Evolutionary conservation across 306 rosid species (phyloP).

Genomic region (Arachis hypogaea): DNA sequence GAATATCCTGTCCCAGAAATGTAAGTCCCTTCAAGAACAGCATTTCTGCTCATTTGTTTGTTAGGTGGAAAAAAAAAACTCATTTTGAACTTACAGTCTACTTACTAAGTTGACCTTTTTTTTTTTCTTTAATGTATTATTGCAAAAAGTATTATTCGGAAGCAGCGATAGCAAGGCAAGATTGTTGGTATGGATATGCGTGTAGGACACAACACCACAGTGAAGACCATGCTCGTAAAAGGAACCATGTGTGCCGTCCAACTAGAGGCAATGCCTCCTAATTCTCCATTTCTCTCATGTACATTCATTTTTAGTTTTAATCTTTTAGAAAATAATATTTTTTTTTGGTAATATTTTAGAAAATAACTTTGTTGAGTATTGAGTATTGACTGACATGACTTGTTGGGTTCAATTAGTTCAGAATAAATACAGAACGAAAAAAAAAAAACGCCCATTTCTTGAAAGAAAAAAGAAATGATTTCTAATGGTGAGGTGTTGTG

Average conservation of each 20-base stretch:
- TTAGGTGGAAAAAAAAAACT: background rate
- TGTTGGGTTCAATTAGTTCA: background rate
- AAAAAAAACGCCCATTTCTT: too few species aligned
- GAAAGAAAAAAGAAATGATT: too few species aligned
- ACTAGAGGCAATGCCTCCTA: slow-evolving; percentile 51
- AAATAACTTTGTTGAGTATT: background rate
- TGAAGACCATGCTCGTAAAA: slow-evolving; percentile 77
- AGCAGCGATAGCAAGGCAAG: slow-evolving; percentile 64
- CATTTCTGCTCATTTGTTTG: slow-evolving; percentile 14
- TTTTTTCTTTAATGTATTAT: slow-evolving; percentile 23
- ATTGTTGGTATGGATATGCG: slow-evolving; percentile 97
- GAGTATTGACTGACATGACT: background rate
- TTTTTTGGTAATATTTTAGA: too few species aligned
- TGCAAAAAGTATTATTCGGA: slow-evolving; percentile 53
- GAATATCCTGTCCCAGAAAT: slow-evolving; percentile 62
- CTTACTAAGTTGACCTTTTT: slow-evolving; percentile 13
- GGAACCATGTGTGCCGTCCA: slow-evolving; percentile 90
- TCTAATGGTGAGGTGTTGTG: too few species aligned
- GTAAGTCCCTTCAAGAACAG: slow-evolving; percentile 54
- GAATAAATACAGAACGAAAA: too few species aligned
- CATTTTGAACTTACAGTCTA: background rate
- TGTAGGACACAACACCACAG: slow-evolving; percentile 91
- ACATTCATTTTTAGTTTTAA: too few species aligned
- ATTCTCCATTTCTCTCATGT: too few species aligned
- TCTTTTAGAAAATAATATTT: too few species aligned